Conservation (phyloP, 192 early-diverging fungal species). For the Coemansia nantahalensis region DNA sequence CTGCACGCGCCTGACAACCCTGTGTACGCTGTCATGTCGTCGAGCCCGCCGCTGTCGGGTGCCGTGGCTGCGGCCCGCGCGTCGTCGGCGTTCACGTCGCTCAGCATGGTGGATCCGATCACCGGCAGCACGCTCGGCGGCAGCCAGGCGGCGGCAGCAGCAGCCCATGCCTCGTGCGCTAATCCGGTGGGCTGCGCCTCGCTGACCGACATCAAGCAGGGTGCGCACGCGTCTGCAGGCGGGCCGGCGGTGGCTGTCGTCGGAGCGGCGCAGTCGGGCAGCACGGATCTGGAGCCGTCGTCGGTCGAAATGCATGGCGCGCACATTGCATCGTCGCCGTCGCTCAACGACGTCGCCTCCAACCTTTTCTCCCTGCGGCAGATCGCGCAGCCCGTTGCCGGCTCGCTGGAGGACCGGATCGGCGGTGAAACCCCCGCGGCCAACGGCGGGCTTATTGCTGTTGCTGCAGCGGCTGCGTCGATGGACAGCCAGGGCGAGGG, state of each 20-base stretch:
- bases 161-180: too few species aligned
- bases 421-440: neutral
- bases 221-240: too few species aligned
- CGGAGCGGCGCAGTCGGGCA: neutral
- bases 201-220: too few species aligned
- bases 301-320: neutral
- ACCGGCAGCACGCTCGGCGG: conserved; percentile 1
- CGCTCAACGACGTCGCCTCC: conserved; percentile 41
- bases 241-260: neutral
- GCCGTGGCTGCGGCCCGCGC: neutral
- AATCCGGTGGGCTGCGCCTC: too few species aligned
- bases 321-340: conserved; percentile 12
- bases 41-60: conserved; percentile 1
- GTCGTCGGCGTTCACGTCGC: conserved; percentile 20
- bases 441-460: conserved; percentile 8
- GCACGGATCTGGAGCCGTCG: neutral
- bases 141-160: too few species aligned
- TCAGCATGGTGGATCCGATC: conserved; percentile 34
- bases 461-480: conserved; percentile 18
- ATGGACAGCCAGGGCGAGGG: too few species aligned
- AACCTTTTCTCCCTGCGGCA: conserved; percentile 46
- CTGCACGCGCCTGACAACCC: conserved; percentile 18
- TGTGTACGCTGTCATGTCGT: conserved; percentile 21
- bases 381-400: neutral
- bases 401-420: neutral